A percentile compares a stretch with the other conserved stretches of the same genome.
Evolutionary conservation across 2,329 filamentous ascomycete genomes (phyloP).

Genomic region (Leptosphaerulina australis): DNA sequence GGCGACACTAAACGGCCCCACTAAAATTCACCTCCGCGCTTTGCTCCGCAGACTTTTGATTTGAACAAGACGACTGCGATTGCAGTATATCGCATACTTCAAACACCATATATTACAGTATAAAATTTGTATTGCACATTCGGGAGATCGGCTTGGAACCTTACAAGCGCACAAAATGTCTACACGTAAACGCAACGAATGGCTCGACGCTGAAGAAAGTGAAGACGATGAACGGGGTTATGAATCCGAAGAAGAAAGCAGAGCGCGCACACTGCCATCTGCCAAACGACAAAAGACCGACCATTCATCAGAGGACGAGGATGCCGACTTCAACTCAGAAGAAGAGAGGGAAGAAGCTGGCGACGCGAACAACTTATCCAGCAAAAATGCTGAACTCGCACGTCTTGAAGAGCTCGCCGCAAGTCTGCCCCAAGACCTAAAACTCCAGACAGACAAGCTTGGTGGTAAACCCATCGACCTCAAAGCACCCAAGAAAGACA

Average conservation of each 20-base stretch:
- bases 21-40: slow-evolving; percentile 35
- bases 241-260: slow-evolving; percentile 71
- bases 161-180: slow-evolving; percentile 58
- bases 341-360: slow-evolving; percentile 34
- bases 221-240: slow-evolving; percentile 60
- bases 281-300: slow-evolving; percentile 69
- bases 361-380: slow-evolving; percentile 32
- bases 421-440: slow-evolving; percentile 45
- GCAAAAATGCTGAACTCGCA: slow-evolving; percentile 40
- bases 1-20: slow-evolving; percentile 24
- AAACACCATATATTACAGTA: neutral
- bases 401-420: slow-evolving; percentile 42
- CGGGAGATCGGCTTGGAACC: neutral
- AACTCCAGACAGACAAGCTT: slow-evolving; percentile 34
- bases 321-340: slow-evolving; percentile 25
- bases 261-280: slow-evolving; percentile 61
- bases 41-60: slow-evolving; percentile 35
- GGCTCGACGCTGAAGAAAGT: slow-evolving; percentile 61
- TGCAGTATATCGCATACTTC: neutral
- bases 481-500: slow-evolving; percentile 66
- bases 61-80: slow-evolving; percentile 8
- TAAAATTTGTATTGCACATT: neutral
- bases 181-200: slow-evolving; percentile 73
- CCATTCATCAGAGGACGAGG: slow-evolving; percentile 45
- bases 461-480: slow-evolving; percentile 25